Percentiles rank a stretch among this genome's conserved stretches.
Evolutionary conservation across 768 basidiomycete species (phyloP).

Genomic region (Jaapia argillacea): DNA sequence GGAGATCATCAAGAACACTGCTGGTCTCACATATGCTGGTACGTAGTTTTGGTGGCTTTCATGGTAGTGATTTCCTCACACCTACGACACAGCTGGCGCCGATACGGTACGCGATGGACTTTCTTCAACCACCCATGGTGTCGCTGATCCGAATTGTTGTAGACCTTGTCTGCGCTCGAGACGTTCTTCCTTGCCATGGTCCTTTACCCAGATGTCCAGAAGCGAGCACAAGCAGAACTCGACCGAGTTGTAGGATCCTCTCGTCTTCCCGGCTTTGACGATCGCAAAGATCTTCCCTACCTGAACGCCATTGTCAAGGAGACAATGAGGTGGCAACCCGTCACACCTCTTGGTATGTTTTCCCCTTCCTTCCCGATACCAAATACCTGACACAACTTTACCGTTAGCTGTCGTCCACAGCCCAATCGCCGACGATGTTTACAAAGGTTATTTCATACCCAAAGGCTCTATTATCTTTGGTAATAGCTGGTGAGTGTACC

Average conservation of each 20-base stretch:
- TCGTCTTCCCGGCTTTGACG: slow-evolving; percentile 8
- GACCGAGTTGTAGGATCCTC: slow-evolving; percentile 15
- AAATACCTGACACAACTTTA: not conserved
- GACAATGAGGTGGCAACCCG: slow-evolving; percentile 16
- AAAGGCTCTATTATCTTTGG: slow-evolving; percentile 9
- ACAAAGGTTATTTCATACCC: slow-evolving; percentile 10
- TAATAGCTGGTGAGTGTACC: slow-evolving; percentile 10
- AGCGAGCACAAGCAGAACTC: slow-evolving; percentile 20
- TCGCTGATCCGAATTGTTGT: no score
- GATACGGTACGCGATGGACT: not conserved
- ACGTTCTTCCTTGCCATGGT: slow-evolving; percentile 26
- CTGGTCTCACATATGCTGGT: not conserved
- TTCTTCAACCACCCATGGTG: no score
- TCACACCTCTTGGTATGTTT: slow-evolving; percentile 14
- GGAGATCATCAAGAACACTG: not conserved
- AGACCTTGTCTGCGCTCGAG: no score
- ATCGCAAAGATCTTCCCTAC: slow-evolving; percentile 17
- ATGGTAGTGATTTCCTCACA: not conserved
- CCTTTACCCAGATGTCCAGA: slow-evolving; percentile 17
- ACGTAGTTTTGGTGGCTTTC: no score
- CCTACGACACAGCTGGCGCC: not conserved
- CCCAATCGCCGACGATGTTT: slow-evolving; percentile 15
- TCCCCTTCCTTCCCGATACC: not conserved
- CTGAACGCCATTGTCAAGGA: slow-evolving; percentile 19
- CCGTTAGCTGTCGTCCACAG: slow-evolving; percentile 9